These are phyloP conservation scores for Podospora fimiseda DNA, from an alignment of 495 filamentous ascomycete genomes.

Conservation along the genomic window DNA sequence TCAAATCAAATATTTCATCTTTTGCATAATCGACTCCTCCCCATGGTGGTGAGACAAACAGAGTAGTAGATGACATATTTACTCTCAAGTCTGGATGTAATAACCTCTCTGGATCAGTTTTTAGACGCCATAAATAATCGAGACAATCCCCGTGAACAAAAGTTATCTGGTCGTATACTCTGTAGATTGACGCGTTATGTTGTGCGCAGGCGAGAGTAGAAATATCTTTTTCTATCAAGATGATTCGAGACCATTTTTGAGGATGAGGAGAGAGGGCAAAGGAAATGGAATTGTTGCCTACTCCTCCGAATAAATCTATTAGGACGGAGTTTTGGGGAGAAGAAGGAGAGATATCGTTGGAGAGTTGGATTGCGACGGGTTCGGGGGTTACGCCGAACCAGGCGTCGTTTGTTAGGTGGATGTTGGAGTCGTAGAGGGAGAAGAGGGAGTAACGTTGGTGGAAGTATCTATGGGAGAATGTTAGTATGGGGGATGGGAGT, in stretches of 20 bases:
- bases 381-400: conserved; percentile 98
- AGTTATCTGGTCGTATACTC: conserved; percentile 64
- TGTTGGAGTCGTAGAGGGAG: conserved; percentile 70
- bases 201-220: conserved; percentile 77
- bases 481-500: conserved; percentile 10
- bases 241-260: conserved; percentile 67
- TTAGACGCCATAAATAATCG: conserved; percentile 33
- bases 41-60: conserved; percentile 95
- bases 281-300: conserved; percentile 91
- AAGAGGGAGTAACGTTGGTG: conserved; percentile 80
- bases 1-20: conserved; percentile 76
- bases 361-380: conserved; percentile 79
- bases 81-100: conserved; percentile 32
- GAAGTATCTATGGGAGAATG: conserved; percentile 61
- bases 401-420: conserved; percentile 83
- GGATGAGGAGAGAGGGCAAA: conserved; percentile 82
- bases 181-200: conserved; percentile 86
- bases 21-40: conserved; percentile 79
- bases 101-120: conserved; percentile 22
- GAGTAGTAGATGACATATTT: conserved; percentile 40
- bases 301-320: conserved; percentile 84
- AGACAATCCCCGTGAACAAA: conserved; percentile 86
- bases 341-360: conserved; percentile 56
- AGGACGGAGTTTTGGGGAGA: conserved; percentile 37
- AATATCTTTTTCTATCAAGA: conserved; percentile 80